Evolutionary conservation across 2,329 filamentous ascomycete species (phyloP).

Genomic region (Venturia asperata): DNA sequence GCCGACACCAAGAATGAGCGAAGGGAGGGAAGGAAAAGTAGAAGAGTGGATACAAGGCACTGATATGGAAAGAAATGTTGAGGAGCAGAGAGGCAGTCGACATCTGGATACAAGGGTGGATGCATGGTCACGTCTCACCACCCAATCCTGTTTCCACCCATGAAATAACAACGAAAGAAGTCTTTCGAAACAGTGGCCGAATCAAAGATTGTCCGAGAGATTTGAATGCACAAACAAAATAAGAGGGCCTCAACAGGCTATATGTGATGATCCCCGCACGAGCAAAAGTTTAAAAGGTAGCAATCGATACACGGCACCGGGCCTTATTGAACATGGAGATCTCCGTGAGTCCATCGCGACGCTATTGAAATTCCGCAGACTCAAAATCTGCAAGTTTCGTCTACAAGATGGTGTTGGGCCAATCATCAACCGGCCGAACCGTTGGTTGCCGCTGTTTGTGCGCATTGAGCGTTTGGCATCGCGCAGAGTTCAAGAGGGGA

Average conservation of each 20-base stretch:
- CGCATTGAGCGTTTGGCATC: conserved; percentile 10
- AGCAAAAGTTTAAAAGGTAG: background rate
- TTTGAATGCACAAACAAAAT: background rate
- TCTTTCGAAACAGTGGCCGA: background rate
- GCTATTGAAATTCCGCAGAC: conserved; percentile 4
- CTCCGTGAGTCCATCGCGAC: background rate
- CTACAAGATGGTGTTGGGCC: background rate
- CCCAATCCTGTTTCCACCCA: background rate
- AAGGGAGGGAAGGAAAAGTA: background rate
- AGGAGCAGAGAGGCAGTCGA: conserved; percentile 3
- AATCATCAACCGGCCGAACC: background rate
- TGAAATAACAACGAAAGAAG: background rate
- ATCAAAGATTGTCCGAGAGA: background rate
- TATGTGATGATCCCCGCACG: conserved; percentile 9
- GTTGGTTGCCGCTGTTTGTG: background rate
- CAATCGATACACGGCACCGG: background rate
- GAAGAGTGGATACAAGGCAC: background rate
- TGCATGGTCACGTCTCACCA: conserved; percentile 11
- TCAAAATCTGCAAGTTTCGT: background rate
- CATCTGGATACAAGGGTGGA: background rate
- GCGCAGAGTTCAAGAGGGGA: background rate
- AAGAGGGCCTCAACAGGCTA: background rate
- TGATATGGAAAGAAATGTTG: background rate
- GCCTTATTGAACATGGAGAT: background rate
- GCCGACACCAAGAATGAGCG: background rate